These are phyloP conservation scores for Trichosanthes truncata DNA, from an alignment of 306 rosid species.

Conservation along the genomic window DNA sequence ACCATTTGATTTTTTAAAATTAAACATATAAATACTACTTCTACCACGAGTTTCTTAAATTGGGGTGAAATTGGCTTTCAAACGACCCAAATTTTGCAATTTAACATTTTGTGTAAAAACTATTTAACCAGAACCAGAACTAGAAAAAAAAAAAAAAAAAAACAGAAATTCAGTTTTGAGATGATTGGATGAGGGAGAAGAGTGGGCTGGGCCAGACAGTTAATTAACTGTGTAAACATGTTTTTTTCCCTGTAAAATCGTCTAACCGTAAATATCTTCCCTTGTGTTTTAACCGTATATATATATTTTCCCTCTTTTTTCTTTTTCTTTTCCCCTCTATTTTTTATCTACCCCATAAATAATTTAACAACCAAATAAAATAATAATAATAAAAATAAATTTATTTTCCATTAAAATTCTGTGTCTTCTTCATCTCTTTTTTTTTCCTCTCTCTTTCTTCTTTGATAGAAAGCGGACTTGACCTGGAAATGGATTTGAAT, in stretches of 20 bases:
- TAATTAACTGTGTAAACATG: background rate
- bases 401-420: slow-evolving; percentile 8
- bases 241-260: background rate
- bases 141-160: background rate
- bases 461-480: slow-evolving; percentile 9
- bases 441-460: background rate
- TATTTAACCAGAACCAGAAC: background rate
- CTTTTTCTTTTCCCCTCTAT: background rate
- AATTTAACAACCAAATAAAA: background rate
- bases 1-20: no score
- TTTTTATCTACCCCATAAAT: background rate
- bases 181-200: background rate
- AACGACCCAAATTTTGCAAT: background rate
- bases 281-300: background rate
- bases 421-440: background rate
- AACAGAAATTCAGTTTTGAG: background rate
- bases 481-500: slow-evolving; percentile 20
- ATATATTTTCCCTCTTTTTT: background rate
- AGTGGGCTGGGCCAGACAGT: background rate
- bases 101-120: background rate
- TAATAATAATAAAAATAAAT: background rate
- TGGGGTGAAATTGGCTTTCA: no score
- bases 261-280: background rate
- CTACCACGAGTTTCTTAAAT: no score
- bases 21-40: no score